Evolutionary conservation across 306 rosid genomes (phyloP), one percentile per base, ranked within the genome.

Genomic region (Senna tora): DNA sequence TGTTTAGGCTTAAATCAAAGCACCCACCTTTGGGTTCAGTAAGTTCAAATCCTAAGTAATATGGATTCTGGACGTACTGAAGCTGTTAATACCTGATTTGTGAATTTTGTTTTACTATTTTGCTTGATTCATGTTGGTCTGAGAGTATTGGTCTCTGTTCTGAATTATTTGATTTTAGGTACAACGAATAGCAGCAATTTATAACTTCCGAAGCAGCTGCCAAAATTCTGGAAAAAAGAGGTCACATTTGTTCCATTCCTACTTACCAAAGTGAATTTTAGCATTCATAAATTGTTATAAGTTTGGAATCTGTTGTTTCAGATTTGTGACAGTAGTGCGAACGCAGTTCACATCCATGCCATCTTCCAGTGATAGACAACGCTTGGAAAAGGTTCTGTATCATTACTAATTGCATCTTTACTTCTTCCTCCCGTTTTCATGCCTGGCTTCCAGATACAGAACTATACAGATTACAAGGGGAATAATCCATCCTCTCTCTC

Each of bases 271-370:
- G 66, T 63, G 7, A 68, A 46, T 62, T 22, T 21, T 49, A 51
- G 43, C 39, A 3, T 69, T 55, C 64, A 28, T 72, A 53, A 68
- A 59, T 56, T 65, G 69, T 86, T 38, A 69, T 62, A 5, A 36
- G 39, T 67, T 76, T 61, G 72, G 59, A 16, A 56, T 79, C 65
- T 55, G 52, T 76, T 67, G 63, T 61, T 74, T 73, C 87, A 94
- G 98, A 76, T 91, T 91, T 77, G 97, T 91, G 54, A 94, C 96
- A 1, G 85, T 94, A 50, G 68, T 75, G 86, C 84, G 82, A 54
- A 86, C 97, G 1, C 90, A 75, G 46, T 76, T 81, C 54, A 94
- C 98, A 7, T 77, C 91, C 75, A 80, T 91, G 89, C 97, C 98
- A 67, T 89, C 97, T 38, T 56, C 92, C 45, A 84, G 68, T 77